Evolutionary conservation across 2,329 filamentous ascomycete species (phyloP).

Genomic region (Colletotrichum acutatum): DNA sequence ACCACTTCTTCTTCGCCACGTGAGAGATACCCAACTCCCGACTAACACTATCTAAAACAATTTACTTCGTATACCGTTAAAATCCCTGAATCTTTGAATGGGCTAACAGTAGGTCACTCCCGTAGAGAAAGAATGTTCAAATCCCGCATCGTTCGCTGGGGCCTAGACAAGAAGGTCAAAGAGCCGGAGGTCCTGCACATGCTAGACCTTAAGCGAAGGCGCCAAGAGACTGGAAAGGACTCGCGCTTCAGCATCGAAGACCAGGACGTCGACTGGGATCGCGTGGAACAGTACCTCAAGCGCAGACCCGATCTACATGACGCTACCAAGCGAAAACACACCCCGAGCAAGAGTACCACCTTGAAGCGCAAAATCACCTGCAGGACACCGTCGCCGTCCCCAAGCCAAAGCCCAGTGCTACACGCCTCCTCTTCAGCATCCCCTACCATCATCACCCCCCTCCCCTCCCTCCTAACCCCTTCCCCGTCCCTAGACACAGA

Average conservation of each 20-base stretch:
- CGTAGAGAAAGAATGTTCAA: background rate
- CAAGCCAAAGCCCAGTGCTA: background rate
- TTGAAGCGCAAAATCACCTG: background rate
- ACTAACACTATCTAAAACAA: no score
- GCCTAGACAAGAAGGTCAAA: background rate
- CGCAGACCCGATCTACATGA: conserved; percentile 6
- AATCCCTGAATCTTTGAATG: no score
- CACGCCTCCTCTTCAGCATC: no score
- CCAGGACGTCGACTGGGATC: conserved; percentile 10
- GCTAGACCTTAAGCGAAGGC: background rate
- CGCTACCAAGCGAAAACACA: background rate
- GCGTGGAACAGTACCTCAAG: background rate
- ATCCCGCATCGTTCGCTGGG: background rate
- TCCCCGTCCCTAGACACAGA: background rate
- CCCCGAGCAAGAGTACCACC: background rate
- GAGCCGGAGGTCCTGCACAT: background rate
- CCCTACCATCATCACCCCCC: background rate
- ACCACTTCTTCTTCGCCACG: background rate
- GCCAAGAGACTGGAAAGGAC: conserved; percentile 2
- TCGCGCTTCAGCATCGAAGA: conserved; percentile 2
- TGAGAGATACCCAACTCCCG: no score
- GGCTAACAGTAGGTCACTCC: background rate
- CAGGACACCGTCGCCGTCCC: background rate
- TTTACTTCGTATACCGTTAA: no score
- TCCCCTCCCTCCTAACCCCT: background rate